Conservation (phyloP, 441 rosid species). For the Adansonia grandidieri region DNA sequence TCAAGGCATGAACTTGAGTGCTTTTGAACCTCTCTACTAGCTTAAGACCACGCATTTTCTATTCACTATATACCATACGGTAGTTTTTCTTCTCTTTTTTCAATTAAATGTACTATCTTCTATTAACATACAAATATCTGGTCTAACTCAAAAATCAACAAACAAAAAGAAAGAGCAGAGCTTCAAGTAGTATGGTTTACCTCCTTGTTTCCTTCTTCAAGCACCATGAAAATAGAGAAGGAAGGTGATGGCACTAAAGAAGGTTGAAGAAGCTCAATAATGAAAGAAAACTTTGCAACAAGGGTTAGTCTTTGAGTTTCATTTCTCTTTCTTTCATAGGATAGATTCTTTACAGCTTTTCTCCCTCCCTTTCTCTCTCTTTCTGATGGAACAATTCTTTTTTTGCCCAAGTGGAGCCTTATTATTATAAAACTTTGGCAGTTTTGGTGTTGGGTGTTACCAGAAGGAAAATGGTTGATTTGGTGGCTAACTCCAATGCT, state of each 20-base stretch:
- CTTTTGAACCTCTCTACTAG: conserved; percentile 71
- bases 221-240: conserved; percentile 22
- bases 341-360: conserved; percentile 31
- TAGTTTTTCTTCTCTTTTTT: background rate
- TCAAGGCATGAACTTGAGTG: conserved; percentile 71
- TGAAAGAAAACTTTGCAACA: conserved; percentile 18
- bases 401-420: conserved; percentile 17
- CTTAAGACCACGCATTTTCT: conserved; percentile 66
- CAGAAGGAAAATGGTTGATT: conserved; percentile 35
- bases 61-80: conserved; percentile 13
- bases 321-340: conserved; percentile 28
- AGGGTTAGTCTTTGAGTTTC: conserved; percentile 3
- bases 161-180: conserved; percentile 14
- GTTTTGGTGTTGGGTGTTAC: conserved; percentile 35
- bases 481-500: conserved; percentile 52
- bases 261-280: conserved; percentile 7
- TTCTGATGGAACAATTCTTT: background rate
- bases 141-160: background rate
- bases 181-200: conserved; percentile 26
- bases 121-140: conserved; percentile 15
- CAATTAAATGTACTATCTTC: conserved; percentile 9
- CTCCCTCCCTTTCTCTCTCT: conserved; percentile 7
- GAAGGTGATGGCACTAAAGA: conserved; percentile 3
- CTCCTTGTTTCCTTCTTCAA: conserved; percentile 29
- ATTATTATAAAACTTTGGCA: conserved; percentile 23